A percentile compares a stretch with the other conserved stretches of the same genome.
Evolutionary conservation across 2,329 filamentous ascomycete genomes (phyloP).

Genomic region (Huntiella decipiens): DNA sequence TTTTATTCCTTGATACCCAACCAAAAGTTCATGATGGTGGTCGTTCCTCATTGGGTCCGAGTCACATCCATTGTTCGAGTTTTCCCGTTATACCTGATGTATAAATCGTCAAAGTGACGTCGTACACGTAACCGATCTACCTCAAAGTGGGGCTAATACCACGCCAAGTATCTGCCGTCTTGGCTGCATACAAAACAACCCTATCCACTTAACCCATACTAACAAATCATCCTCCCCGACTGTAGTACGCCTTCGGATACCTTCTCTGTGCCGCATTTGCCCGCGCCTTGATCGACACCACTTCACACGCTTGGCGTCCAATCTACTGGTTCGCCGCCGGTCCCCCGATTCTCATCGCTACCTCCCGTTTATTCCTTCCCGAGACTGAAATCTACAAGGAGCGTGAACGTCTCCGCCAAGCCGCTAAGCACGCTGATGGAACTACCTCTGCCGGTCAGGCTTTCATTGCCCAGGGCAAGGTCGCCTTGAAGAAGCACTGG

Average conservation of each 20-base stretch:
- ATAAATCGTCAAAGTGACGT: neutral
- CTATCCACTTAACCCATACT: neutral
- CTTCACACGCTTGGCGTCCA: constrained; percentile 62
- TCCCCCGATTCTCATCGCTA: constrained; percentile 62
- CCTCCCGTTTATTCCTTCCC: constrained; percentile 56
- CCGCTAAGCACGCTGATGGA: constrained; percentile 14
- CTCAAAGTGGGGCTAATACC: too few relatives aligned
- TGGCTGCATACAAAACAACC: neutral
- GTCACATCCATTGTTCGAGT: constrained; percentile 2
- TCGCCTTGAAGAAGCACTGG: constrained; percentile 67
- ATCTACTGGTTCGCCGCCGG: constrained; percentile 79
- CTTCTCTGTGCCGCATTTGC: constrained; percentile 39
- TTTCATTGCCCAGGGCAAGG: constrained; percentile 58
- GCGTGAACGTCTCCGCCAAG: constrained; percentile 42
- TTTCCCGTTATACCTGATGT: neutral
- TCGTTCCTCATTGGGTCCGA: neutral
- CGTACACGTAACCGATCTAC: too few relatives aligned
- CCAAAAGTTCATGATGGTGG: too few relatives aligned
- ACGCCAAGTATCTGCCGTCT: too few relatives aligned
- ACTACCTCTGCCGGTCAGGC: constrained; percentile 27
- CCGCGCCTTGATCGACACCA: constrained; percentile 54
- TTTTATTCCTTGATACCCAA: too few relatives aligned
- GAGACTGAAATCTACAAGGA: constrained; percentile 59
- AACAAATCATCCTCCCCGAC: neutral
- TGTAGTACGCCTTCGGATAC: constrained; percentile 43